A percentile compares a stretch with the other conserved stretches of the same genome.
phyloP scores from a whole-genome alignment of 2,329 filamentous ascomycete genomes.

The Venturia carpophila region DNA sequence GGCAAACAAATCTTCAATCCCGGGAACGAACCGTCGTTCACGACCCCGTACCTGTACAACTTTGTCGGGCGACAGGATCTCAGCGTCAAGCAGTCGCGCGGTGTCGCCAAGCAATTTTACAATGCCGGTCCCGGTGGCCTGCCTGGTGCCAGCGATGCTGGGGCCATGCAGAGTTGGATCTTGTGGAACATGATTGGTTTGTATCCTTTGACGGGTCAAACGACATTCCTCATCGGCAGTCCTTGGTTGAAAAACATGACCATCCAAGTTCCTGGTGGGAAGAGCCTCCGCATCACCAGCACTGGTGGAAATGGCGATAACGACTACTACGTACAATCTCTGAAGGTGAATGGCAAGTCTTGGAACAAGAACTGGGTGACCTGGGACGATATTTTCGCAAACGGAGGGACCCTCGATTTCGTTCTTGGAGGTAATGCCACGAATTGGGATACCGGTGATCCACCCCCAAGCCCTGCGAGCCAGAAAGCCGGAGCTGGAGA shows the following conservation, averaged over 20 bases:
- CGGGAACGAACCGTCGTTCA: constrained; percentile 61
- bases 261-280: constrained; percentile 50
- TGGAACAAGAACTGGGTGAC: constrained; percentile 60
- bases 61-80: constrained; percentile 57
- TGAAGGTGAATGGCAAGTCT: constrained; percentile 54
- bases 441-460: constrained; percentile 52
- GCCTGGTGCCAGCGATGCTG: constrained; percentile 63
- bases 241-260: constrained; percentile 43
- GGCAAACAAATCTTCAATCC: constrained; percentile 55
- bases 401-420: constrained; percentile 57
- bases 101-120: constrained; percentile 54
- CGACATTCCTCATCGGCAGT: constrained; percentile 54
- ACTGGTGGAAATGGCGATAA: constrained; percentile 42
- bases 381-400: constrained; percentile 58
- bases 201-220: constrained; percentile 61
- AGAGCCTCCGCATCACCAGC: constrained; percentile 48
- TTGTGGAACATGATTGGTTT: constrained; percentile 47
- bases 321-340: constrained; percentile 54
- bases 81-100: constrained; percentile 50
- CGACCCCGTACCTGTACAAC: constrained; percentile 61
- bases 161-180: constrained; percentile 64
- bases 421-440: constrained; percentile 47
- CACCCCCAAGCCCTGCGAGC: constrained; percentile 52
- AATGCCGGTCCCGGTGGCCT: constrained; percentile 48
- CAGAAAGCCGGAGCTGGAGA: neutral